A percentile compares a stretch with the other conserved stretches of the same genome.
Evolutionary conservation across 176 grass and related monocot genomes (phyloP).

Genomic region (Metroxylon sagu): DNA sequence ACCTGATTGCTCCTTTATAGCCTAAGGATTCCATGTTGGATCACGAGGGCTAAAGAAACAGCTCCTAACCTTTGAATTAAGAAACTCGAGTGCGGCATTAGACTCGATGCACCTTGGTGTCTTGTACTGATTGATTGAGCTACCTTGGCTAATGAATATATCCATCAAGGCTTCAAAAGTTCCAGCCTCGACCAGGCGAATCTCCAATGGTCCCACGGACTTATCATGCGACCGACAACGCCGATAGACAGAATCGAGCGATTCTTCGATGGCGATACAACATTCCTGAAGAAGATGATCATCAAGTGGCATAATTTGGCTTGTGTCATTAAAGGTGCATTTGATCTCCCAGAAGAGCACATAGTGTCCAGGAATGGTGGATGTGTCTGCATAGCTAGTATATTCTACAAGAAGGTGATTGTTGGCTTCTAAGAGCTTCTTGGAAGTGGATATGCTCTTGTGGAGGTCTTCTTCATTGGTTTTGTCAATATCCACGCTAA

Average conservation of each 20-base stretch:
- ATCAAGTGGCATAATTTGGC: background rate
- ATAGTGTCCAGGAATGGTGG: conserved; percentile 55
- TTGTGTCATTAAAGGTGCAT: conserved; percentile 23
- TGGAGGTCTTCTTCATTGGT: conserved; percentile 83
- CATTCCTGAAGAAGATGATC: conserved; percentile 42
- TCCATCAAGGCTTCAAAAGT: conserved; percentile 74
- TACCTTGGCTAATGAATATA: conserved; percentile 54
- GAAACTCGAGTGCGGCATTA: conserved; percentile 35
- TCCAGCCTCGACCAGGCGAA: conserved; percentile 51
- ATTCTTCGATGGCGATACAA: conserved; percentile 48
- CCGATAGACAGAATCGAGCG: conserved; percentile 63
- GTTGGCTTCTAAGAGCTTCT: conserved; percentile 39
- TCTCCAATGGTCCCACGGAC: conserved; percentile 61
- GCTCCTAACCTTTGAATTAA: conserved; percentile 42
- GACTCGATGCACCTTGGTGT: conserved; percentile 58
- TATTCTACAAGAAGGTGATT: conserved; percentile 59
- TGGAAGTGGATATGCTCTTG: conserved; percentile 40
- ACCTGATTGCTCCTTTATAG: background rate
- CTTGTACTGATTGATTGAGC: conserved; percentile 89
- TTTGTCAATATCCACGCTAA: conserved; percentile 68
- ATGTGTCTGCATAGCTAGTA: conserved; percentile 57
- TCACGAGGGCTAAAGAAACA: conserved; percentile 54
- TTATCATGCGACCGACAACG: conserved; percentile 58
- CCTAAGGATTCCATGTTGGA: conserved; percentile 38
- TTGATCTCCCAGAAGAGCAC: conserved; percentile 79